Evolutionary conservation across 2,329 filamentous ascomycete genomes (phyloP).

Genomic region (Dissoconium aciculare): DNA sequence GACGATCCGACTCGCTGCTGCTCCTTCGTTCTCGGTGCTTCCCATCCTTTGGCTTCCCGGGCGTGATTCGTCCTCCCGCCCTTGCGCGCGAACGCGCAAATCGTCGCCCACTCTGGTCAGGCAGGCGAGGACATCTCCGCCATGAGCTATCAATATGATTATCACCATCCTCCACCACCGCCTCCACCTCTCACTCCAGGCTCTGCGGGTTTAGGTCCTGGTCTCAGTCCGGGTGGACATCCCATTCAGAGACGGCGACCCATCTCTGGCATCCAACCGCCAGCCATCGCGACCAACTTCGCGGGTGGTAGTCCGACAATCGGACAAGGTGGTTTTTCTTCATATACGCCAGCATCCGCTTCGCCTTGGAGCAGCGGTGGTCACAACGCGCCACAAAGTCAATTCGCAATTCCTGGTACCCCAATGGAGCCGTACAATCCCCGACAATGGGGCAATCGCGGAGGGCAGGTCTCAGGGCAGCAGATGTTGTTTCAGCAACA

Average conservation of each 20-base stretch:
- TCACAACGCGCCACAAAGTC: constrained; percentile 5
- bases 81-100: too few relatives aligned
- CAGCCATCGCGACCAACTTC: constrained; percentile 15
- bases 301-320: constrained; percentile 4
- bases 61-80: too few relatives aligned
- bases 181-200: constrained; percentile 8
- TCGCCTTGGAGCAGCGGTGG: constrained; percentile 1
- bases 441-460: constrained; percentile 33
- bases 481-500: constrained; percentile 23
- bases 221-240: constrained; percentile 7
- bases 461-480: constrained; percentile 25
- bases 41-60: too few relatives aligned
- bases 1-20: too few relatives aligned
- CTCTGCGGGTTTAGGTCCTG: constrained; percentile 5
- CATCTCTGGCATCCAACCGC: constrained; percentile 9
- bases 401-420: constrained; percentile 22
- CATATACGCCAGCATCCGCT: constrained; percentile 20
- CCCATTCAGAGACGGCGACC: constrained; percentile 8
- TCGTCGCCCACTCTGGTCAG: too few relatives aligned
- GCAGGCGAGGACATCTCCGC: too few relatives aligned
- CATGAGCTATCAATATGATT: constrained; percentile 21
- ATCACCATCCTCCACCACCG: constrained; percentile 17
- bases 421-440: constrained; percentile 33
- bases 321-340: constrained; percentile 19
- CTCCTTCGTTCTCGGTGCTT: too few relatives aligned